Conservation (phyloP, 805 yeast species). For the Jamesozyma jinghongensis region DNA sequence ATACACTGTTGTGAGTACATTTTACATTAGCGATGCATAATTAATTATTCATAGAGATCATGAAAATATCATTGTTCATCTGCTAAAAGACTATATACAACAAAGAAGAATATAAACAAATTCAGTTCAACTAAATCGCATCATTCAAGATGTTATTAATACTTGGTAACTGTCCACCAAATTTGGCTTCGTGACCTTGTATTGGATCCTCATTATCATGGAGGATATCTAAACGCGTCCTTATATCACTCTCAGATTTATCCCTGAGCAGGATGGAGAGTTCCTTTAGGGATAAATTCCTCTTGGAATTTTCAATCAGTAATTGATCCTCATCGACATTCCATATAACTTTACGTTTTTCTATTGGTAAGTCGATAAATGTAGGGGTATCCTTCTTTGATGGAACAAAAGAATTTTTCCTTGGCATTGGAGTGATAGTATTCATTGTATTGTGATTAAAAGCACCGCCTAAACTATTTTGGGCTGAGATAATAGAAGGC, state of each 20-base stretch:
- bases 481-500: constrained; percentile 21
- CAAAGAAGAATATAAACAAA: too few species aligned
- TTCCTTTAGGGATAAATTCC: constrained; percentile 63
- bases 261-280: constrained; percentile 61
- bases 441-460: background rate
- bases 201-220: background rate
- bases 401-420: constrained; percentile 1
- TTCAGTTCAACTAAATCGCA: constrained; percentile 3
- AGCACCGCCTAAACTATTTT: constrained; percentile 8
- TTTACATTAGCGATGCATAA: too few species aligned
- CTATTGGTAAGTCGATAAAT: constrained; percentile 5
- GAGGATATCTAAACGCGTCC: constrained; percentile 44
- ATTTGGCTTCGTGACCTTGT: background rate
- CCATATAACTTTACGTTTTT: constrained; percentile 30
- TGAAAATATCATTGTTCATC: too few species aligned
- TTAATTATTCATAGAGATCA: too few species aligned
- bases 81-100: too few species aligned
- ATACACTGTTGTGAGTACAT: too few species aligned
- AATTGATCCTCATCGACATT: constrained; percentile 62
- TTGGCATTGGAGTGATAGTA: background rate
- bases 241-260: constrained; percentile 64
- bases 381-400: too few species aligned
- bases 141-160: constrained; percentile 16
- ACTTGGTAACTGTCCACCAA: constrained; percentile 11
- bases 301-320: constrained; percentile 39